Percentiles rank a stretch among this genome's conserved stretches.
phyloP scores from a whole-genome alignment of 169 alveolate genomes.

The Eimeria maxima region DNA sequence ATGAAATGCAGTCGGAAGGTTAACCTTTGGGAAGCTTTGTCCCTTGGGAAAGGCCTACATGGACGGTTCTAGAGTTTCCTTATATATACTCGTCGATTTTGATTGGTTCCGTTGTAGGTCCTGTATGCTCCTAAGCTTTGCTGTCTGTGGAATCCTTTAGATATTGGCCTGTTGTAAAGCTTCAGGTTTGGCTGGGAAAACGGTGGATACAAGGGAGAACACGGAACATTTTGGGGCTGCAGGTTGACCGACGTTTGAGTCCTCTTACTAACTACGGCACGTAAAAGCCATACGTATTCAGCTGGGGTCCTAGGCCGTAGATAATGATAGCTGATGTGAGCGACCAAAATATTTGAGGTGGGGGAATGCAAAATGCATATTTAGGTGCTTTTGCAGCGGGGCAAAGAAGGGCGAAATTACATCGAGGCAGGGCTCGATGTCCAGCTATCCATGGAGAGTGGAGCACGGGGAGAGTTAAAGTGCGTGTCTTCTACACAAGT shows the following conservation, averaged over 20 bases:
- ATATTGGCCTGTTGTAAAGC: background rate
- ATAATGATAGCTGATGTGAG: background rate
- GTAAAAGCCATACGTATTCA: background rate
- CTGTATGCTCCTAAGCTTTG: background rate
- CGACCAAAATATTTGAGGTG: background rate
- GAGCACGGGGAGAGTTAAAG: background rate
- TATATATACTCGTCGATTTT: background rate
- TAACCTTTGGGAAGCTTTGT: background rate
- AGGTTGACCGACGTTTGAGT: background rate
- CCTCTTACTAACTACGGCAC: background rate
- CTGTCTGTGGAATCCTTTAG: background rate
- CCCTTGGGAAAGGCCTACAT: too few species aligned
- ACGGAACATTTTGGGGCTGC: background rate
- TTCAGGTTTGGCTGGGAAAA: background rate
- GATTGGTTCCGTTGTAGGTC: too few species aligned
- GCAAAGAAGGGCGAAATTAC: background rate
- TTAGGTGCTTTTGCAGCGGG: background rate
- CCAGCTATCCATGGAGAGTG: background rate
- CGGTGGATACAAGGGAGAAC: background rate
- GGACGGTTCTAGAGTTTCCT: background rate
- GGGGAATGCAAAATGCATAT: background rate
- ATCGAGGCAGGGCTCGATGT: slow-evolving; percentile 8
- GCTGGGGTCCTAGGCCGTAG: background rate
- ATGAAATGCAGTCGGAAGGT: too few species aligned
- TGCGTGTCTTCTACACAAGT: background rate